These are phyloP conservation scores for Graphilbum ipis-grandicollis DNA, from an alignment of 2,329 filamentous ascomycete species.

Conservation along the genomic window DNA sequence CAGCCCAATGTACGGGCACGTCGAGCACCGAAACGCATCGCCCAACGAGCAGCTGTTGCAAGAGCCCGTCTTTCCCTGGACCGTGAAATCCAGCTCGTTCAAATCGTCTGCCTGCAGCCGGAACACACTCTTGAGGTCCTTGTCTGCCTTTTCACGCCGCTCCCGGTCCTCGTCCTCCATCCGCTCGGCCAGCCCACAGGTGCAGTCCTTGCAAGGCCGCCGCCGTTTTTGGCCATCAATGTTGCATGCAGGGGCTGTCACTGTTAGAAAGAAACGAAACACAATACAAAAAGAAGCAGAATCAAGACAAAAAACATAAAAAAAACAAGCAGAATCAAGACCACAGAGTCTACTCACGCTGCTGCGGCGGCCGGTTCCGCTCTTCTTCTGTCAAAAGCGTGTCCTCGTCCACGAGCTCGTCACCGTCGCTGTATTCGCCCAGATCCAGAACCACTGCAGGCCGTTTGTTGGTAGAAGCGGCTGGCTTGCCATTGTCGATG, in stretches of 20 bases:
- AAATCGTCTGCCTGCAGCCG: slow-evolving; percentile 66
- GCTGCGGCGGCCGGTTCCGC: slow-evolving; percentile 55
- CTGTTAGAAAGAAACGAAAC: too few species aligned
- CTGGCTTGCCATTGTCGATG: too few species aligned
- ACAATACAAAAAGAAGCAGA: too few species aligned
- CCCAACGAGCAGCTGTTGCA: slow-evolving; percentile 81
- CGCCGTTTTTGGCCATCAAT: slow-evolving; percentile 77
- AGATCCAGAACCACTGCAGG: slow-evolving; percentile 20
- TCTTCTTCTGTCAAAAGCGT: slow-evolving; percentile 75
- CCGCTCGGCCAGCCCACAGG: slow-evolving; percentile 75
- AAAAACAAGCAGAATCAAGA: neutral
- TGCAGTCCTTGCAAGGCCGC: slow-evolving; percentile 94
- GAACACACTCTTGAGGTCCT: slow-evolving; percentile 25
- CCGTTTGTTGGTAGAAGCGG: too few species aligned
- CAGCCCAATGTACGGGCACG: slow-evolving; percentile 69
- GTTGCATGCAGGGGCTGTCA: slow-evolving; percentile 69
- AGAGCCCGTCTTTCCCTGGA: slow-evolving; percentile 89
- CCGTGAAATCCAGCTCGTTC: slow-evolving; percentile 85
- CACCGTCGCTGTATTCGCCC: slow-evolving; percentile 42
- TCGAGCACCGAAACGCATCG: slow-evolving; percentile 67
- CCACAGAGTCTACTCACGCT: slow-evolving; percentile 43
- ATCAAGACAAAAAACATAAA: neutral
- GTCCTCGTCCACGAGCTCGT: slow-evolving; percentile 85
- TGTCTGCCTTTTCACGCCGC: slow-evolving; percentile 16
- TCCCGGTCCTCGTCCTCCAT: slow-evolving; percentile 64